These are phyloP conservation scores for Hypoxylon subgilvum DNA, from an alignment of 495 filamentous ascomycete genomes.

Conservation along the genomic window DNA sequence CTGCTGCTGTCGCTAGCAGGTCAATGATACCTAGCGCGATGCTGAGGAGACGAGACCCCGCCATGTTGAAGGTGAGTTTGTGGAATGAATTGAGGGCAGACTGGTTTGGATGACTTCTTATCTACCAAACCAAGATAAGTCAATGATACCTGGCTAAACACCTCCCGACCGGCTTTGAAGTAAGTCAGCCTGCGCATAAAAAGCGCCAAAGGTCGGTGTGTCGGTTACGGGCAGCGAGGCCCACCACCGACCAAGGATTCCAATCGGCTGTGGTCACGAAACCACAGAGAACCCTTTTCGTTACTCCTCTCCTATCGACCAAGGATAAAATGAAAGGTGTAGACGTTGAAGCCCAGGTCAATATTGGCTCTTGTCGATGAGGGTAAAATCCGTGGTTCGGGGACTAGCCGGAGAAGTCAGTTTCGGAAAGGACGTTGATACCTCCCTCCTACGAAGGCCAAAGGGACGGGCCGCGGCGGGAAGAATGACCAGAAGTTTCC, in stretches of 20 bases:
- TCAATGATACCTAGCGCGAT: slow-evolving; percentile 47
- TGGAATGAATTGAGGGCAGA: slow-evolving; percentile 11
- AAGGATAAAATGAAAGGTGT: not conserved
- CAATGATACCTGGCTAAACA: not conserved
- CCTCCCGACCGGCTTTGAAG: not conserved
- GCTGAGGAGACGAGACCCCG: slow-evolving; percentile 42
- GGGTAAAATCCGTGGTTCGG: not conserved
- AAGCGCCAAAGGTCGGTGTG: slow-evolving; percentile 17
- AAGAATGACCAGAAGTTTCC: slow-evolving; percentile 16
- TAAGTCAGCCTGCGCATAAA: slow-evolving; percentile 16
- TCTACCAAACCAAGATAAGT: slow-evolving; percentile 1
- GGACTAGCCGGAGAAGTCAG: slow-evolving; percentile 2
- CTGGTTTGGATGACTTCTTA: slow-evolving; percentile 4
- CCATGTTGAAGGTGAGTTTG: slow-evolving; percentile 37
- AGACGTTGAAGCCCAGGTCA: not conserved
- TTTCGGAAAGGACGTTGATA: slow-evolving; percentile 3
- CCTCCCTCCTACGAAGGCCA: slow-evolving; percentile 13
- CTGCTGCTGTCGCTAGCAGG: slow-evolving; percentile 48
- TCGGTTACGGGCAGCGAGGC: slow-evolving; percentile 38
- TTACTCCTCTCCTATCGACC: not conserved
- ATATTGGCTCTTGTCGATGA: slow-evolving; percentile 12
- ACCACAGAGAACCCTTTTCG: not conserved
- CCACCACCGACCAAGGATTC: slow-evolving; percentile 23
- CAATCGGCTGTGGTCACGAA: slow-evolving; percentile 7
- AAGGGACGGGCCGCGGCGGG: slow-evolving; percentile 23